Evolutionary conservation across 192 early-diverging fungal genomes (phyloP).

Genomic region (Jimgerdemannia flammicorona): DNA sequence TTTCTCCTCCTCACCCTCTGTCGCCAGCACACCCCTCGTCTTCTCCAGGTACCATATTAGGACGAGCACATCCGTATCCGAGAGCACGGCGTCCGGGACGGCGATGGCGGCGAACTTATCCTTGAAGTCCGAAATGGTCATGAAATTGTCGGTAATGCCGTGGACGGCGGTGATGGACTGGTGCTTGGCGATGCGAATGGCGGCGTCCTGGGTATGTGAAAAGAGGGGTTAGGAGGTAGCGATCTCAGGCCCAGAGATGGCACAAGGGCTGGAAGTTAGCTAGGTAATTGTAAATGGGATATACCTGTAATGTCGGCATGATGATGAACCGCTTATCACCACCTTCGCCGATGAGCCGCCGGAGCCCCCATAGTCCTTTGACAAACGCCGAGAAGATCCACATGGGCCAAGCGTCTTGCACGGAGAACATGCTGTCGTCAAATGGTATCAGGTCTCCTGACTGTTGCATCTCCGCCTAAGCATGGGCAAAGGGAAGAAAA

Average conservation of each 20-base stretch:
- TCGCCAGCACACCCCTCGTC: constrained; percentile 12
- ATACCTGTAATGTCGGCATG: background rate
- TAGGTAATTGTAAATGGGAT: background rate
- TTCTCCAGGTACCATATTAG: constrained; percentile 23
- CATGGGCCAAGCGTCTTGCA: background rate
- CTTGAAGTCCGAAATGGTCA: constrained; percentile 33
- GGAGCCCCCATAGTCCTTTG: background rate
- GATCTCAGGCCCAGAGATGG: too few relatives aligned
- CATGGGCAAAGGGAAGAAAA: background rate
- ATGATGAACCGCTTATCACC: background rate
- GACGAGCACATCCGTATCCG: constrained; percentile 26
- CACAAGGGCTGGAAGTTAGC: too few relatives aligned
- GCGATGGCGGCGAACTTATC: constrained; percentile 30
- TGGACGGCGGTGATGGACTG: constrained; percentile 4
- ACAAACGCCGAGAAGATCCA: background rate
- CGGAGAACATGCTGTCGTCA: background rate
- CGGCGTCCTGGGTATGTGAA: background rate
- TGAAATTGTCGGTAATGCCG: constrained; percentile 28
- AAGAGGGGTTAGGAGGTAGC: background rate
- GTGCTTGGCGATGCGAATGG: background rate
- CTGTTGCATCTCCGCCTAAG: background rate
- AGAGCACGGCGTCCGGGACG: constrained; percentile 8
- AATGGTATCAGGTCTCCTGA: background rate
- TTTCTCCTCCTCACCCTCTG: constrained; percentile 7
- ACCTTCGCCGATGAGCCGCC: background rate